These are phyloP conservation scores for Selenicereus undatus DNA, from an alignment of 148 eudicot genomes.

Conservation along the genomic window DNA sequence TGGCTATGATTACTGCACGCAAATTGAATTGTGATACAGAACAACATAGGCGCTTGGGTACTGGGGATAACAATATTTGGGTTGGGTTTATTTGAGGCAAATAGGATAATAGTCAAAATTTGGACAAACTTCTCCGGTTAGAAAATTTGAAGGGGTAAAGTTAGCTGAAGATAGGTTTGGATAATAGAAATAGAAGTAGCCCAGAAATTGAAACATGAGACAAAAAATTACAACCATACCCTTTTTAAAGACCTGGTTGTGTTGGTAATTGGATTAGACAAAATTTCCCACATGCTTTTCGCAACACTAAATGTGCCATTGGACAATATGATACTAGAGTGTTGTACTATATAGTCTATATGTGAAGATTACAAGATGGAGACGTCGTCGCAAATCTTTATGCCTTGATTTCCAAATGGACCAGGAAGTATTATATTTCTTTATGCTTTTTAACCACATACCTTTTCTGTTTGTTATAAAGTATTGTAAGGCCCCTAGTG, in stretches of 20 bases:
- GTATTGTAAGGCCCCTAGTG: constrained; percentile 77
- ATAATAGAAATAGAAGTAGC: neutral
- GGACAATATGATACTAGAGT: no score
- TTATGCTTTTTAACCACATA: constrained; percentile 7
- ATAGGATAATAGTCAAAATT: neutral
- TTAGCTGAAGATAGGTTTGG: neutral
- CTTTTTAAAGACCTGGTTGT: neutral
- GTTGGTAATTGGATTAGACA: neutral
- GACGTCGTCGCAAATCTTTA: neutral
- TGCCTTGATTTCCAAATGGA: neutral
- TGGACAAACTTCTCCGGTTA: neutral
- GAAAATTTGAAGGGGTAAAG: neutral
- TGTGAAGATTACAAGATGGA: neutral
- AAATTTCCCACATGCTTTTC: neutral
- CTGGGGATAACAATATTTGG: neutral
- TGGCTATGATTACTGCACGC: neutral
- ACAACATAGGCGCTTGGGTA: neutral
- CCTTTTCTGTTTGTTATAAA: constrained; percentile 88
- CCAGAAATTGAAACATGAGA: neutral
- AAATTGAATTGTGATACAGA: neutral
- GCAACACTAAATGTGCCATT: neutral
- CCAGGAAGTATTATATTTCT: neutral
- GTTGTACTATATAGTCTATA: neutral
- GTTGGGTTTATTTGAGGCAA: neutral
- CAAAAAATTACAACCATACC: neutral